phyloP scores from a whole-genome alignment of 2,329 filamentous ascomycete species.

The Aspergillus pseudoviridinutans region DNA sequence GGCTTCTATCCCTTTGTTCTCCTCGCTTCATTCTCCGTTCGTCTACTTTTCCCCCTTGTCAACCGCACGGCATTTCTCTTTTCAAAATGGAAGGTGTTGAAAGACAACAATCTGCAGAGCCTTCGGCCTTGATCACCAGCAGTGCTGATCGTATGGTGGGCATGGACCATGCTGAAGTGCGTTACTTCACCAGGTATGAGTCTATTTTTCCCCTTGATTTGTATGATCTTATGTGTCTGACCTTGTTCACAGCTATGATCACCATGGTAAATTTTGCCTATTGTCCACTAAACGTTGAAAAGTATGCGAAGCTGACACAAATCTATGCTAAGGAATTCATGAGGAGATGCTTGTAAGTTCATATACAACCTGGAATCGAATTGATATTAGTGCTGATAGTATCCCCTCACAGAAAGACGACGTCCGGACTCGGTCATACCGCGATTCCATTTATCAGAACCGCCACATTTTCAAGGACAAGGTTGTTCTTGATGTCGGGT shows the following conservation, averaged over 20 bases:
- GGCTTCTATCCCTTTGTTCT: not conserved
- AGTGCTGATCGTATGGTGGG: conserved; percentile 48
- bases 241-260: conserved; percentile 71
- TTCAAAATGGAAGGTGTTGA: conserved; percentile 30
- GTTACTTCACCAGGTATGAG: conserved; percentile 94
- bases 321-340: conserved; percentile 68
- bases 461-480: conserved; percentile 89
- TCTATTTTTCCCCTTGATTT: not conserved
- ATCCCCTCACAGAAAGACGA: conserved; percentile 76
- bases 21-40: not conserved
- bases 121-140: conserved; percentile 31
- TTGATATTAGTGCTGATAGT: conserved; percentile 2
- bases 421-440: conserved; percentile 92
- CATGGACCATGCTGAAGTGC: conserved; percentile 92
- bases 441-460: conserved; percentile 96
- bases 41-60: not conserved
- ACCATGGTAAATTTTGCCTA: conserved; percentile 69
- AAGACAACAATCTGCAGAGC: conserved; percentile 16
- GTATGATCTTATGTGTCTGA: conserved; percentile 10
- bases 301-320: conserved; percentile 22
- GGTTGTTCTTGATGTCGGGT: conserved; percentile 94
- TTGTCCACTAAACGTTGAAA: conserved; percentile 13
- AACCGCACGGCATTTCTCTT: not conserved
- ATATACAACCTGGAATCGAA: conserved; percentile 4
- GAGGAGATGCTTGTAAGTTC: conserved; percentile 92